Evolutionary conservation across 139 green algal genomes (phyloP).

Genomic region (Tetradesmus obliquus): DNA sequence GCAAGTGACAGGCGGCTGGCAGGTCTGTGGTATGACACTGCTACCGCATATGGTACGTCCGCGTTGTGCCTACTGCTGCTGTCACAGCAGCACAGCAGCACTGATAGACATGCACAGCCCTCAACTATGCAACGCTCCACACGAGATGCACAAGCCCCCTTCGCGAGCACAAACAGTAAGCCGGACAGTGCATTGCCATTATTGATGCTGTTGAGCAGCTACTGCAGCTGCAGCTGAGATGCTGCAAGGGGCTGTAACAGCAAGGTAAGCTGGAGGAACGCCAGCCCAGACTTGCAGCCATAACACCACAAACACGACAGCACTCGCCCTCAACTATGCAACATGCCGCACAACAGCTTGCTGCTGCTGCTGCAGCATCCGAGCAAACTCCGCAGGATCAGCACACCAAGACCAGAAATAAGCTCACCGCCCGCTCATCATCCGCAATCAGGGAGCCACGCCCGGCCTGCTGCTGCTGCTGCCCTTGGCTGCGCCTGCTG

Average conservation of each 20-base stretch:
- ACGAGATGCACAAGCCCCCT: background rate
- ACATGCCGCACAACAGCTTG: background rate
- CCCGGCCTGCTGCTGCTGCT: background rate
- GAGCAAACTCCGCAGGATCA: background rate
- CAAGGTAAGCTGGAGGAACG: background rate
- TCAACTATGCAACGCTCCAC: background rate
- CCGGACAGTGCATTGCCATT: background rate
- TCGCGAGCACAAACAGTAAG: background rate
- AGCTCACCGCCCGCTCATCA: too few relatives aligned
- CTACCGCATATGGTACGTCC: background rate
- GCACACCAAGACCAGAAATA: background rate
- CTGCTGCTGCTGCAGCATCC: background rate
- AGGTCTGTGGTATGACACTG: background rate
- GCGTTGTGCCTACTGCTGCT: background rate
- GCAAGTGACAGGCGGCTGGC: background rate
- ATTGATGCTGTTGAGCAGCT: background rate
- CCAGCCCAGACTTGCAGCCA: background rate
- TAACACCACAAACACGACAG: too few relatives aligned
- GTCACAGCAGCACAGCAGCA: background rate
- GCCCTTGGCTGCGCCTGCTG: slow-evolving; percentile 42
- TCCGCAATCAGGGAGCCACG: background rate
- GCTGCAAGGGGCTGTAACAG: background rate
- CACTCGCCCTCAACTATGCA: background rate
- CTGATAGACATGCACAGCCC: too few relatives aligned
- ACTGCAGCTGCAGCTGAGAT: background rate